Conservation (phyloP, 2,329 filamentous ascomycete species). For the Bertia moriformis region DNA sequence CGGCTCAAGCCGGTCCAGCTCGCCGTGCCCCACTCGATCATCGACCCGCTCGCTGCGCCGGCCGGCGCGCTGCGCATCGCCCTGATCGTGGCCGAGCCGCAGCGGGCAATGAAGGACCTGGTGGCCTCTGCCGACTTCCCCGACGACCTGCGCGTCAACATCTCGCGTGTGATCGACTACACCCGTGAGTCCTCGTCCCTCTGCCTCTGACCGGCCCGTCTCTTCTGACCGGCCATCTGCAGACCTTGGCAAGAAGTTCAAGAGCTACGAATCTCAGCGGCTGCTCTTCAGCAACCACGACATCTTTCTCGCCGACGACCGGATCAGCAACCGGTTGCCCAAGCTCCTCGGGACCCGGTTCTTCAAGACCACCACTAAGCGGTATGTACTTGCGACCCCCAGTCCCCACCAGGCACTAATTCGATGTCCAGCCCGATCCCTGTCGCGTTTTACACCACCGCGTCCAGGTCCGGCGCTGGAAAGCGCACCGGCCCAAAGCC, state of each 20-base stretch:
- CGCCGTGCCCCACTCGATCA: constrained; percentile 9
- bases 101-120: constrained; percentile 81
- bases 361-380: constrained; percentile 69
- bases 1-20: too few species aligned
- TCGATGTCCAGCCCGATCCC: constrained; percentile 19
- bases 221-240: too few species aligned
- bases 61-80: constrained; percentile 3
- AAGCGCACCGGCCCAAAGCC: too few species aligned
- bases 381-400: constrained; percentile 38
- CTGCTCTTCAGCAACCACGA: constrained; percentile 79
- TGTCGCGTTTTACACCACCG: constrained; percentile 27
- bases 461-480: too few species aligned
- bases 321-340: constrained; percentile 63
- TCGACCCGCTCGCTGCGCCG: constrained; percentile 5
- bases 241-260: constrained; percentile 72
- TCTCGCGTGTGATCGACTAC: constrained; percentile 67
- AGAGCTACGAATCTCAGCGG: constrained; percentile 73
- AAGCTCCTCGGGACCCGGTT: constrained; percentile 79
- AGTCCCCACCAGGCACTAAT: constrained; percentile 20
- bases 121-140: constrained; percentile 63
- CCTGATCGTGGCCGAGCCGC: constrained; percentile 36
- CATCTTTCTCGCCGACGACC: constrained; percentile 82
- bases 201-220: too few species aligned
- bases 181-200: too few species aligned
- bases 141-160: constrained; percentile 45